phyloP scores from a whole-genome alignment of 345 rosid genomes.

The Litchi chinensis region DNA sequence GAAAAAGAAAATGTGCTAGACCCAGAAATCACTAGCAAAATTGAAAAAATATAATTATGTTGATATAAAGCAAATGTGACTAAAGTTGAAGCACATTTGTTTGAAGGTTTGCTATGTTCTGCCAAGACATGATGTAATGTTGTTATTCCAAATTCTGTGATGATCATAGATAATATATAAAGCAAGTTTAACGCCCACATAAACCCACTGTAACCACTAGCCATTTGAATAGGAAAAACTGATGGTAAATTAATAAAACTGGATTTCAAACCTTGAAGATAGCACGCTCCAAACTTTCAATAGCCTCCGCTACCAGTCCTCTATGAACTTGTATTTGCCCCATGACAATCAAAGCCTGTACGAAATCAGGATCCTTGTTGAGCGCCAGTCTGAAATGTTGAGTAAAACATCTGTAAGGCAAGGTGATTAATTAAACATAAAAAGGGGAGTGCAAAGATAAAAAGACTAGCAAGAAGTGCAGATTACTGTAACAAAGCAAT shows the following conservation, averaged over 20 bases:
- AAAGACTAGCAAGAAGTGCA: not conserved
- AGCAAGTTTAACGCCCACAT: not conserved
- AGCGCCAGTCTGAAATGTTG: conserved; percentile 60
- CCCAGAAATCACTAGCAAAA: conserved; percentile 13
- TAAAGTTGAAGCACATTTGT: not conserved
- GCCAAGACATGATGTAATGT: not conserved
- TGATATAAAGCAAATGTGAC: not conserved
- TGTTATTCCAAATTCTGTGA: conserved; percentile 1
- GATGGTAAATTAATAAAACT: not conserved
- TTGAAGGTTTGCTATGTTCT: not conserved
- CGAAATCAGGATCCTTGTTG: conserved; percentile 68
- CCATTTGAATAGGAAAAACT: not conserved
- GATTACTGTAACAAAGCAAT: conserved; percentile 60
- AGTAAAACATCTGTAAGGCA: not conserved
- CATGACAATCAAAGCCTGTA: conserved; percentile 59
- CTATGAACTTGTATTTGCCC: conserved; percentile 72
- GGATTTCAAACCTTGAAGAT: conserved; percentile 58
- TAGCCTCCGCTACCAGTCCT: conserved; percentile 58
- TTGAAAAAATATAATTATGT: conserved; percentile 10
- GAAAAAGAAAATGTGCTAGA: not conserved
- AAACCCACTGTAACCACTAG: not conserved
- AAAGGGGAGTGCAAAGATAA: not conserved
- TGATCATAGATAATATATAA: not conserved
- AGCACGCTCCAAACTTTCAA: conserved; percentile 65
- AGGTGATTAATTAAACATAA: not conserved